Conservation (phyloP, 2,329 filamentous ascomycete species). For the Hortaea sp. region DNA sequence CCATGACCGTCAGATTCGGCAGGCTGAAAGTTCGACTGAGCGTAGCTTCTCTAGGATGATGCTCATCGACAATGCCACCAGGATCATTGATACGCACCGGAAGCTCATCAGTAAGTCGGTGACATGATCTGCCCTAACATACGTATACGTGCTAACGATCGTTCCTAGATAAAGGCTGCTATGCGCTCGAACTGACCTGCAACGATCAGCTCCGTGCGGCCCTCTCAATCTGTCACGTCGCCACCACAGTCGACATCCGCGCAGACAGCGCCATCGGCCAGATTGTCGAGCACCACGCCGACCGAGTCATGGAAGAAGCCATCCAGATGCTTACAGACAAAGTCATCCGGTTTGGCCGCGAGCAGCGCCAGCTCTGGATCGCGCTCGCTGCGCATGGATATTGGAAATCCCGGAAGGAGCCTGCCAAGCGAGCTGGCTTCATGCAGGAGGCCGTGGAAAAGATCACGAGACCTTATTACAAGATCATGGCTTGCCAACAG, state of each 20-base stretch:
- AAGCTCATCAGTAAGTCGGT: constrained; percentile 7
- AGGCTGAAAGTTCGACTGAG: constrained; percentile 15
- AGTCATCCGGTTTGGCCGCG: constrained; percentile 19
- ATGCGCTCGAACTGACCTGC: constrained; percentile 18
- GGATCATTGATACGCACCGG: constrained; percentile 19
- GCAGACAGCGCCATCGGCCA: constrained; percentile 13
- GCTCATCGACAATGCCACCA: constrained; percentile 17
- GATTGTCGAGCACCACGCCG: constrained; percentile 15
- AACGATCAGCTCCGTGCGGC: constrained; percentile 21
- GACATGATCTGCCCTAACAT: background rate
- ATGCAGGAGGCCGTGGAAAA: constrained; percentile 24
- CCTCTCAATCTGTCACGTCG: constrained; percentile 18
- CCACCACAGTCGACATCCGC: constrained; percentile 11
- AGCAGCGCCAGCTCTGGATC: constrained; percentile 23
- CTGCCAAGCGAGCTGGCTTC: constrained; percentile 11
- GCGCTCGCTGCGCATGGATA: constrained; percentile 18
- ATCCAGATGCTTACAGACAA: constrained; percentile 21
- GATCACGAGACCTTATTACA: constrained; percentile 20
- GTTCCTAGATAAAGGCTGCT: constrained; percentile 10
- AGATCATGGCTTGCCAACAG: constrained; percentile 24
- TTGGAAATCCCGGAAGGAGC: constrained; percentile 17
- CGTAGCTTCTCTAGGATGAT: constrained; percentile 21
- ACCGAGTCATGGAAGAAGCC: constrained; percentile 13
- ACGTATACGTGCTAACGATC: background rate
- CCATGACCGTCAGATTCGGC: constrained; percentile 20